A percentile compares a stretch with the other conserved stretches of the same genome.
phyloP scores from a whole-genome alignment of 176 grass and related monocot species.

The Leersia perrieri region DNA sequence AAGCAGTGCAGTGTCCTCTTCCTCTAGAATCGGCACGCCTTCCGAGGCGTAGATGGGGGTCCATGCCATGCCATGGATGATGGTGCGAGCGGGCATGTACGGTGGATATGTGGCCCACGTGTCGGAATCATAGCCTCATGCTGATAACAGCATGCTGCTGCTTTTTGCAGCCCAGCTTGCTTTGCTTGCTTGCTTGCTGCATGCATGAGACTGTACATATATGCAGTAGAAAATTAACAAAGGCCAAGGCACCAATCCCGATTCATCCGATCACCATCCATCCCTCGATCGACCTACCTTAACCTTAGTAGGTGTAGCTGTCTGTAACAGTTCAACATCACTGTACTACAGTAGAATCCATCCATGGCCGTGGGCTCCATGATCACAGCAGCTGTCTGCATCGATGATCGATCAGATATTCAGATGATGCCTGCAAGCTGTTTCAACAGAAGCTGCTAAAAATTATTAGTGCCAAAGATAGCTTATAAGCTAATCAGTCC shows the following conservation, averaged over 20 bases:
- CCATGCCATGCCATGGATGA: neutral
- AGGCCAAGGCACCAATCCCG: no score
- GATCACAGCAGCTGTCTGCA: neutral
- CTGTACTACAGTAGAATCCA: no score
- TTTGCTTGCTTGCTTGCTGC: neutral
- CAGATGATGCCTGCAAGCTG: neutral
- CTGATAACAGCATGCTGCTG: no score
- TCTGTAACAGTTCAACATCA: neutral
- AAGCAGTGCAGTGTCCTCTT: no score
- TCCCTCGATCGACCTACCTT: neutral
- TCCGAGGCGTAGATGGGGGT: neutral
- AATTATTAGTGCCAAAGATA: neutral
- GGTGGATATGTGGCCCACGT: neutral
- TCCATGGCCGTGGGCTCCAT: neutral
- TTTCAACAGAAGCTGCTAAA: neutral
- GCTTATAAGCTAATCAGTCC: neutral
- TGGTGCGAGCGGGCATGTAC: neutral
- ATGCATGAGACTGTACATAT: neutral
- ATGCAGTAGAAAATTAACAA: no score
- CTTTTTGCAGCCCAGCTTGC: neutral
- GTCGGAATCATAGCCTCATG: neutral
- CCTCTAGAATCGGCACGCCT: neutral
- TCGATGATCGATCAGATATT: neutral
- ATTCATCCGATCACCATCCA: no score
- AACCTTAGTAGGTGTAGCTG: no score